phyloP scores from a whole-genome alignment of 2,329 filamentous ascomycete species.

The Aspergillus sp. region DNA sequence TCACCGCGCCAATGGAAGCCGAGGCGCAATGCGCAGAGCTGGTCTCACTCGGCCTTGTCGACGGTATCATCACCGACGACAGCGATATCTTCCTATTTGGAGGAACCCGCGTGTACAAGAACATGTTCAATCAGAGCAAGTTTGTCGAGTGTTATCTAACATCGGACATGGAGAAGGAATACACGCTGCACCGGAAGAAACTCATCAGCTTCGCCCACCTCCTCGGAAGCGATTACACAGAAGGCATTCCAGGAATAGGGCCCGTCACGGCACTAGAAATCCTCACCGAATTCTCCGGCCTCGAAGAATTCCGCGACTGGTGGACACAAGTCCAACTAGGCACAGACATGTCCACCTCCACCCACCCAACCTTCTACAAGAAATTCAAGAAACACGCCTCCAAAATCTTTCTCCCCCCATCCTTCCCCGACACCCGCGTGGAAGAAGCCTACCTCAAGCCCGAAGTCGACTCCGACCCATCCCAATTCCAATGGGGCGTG shows the following conservation, averaged over 20 bases:
- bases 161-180: slow-evolving; percentile 77
- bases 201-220: slow-evolving; percentile 87
- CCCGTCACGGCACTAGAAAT: slow-evolving; percentile 94
- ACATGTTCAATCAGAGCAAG: slow-evolving; percentile 99
- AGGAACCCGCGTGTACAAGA: slow-evolving; percentile 94
- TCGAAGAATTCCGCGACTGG: slow-evolving; percentile 79
- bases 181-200: slow-evolving; percentile 76
- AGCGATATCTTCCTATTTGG: slow-evolving; percentile 96
- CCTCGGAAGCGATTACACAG: slow-evolving; percentile 89
- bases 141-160: slow-evolving; percentile 93
- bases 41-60: slow-evolving; percentile 77
- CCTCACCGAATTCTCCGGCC: slow-evolving; percentile 71
- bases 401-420: slow-evolving; percentile 76
- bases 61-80: slow-evolving; percentile 96
- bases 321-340: slow-evolving; percentile 74
- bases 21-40: slow-evolving; percentile 96
- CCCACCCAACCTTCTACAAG: slow-evolving; percentile 61
- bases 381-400: slow-evolving; percentile 80
- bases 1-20: slow-evolving; percentile 97
- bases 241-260: slow-evolving; percentile 82
- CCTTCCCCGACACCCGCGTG: slow-evolving; percentile 73
- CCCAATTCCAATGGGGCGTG: slow-evolving; percentile 89
- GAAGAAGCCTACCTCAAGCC: slow-evolving; percentile 77
- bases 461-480: slow-evolving; percentile 71
- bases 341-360: slow-evolving; percentile 45